A percentile compares a stretch with the other conserved stretches of the same genome.
Conservation (phyloP, 2,329 filamentous ascomycete species). For the Cladorrhinum sp. region DNA sequence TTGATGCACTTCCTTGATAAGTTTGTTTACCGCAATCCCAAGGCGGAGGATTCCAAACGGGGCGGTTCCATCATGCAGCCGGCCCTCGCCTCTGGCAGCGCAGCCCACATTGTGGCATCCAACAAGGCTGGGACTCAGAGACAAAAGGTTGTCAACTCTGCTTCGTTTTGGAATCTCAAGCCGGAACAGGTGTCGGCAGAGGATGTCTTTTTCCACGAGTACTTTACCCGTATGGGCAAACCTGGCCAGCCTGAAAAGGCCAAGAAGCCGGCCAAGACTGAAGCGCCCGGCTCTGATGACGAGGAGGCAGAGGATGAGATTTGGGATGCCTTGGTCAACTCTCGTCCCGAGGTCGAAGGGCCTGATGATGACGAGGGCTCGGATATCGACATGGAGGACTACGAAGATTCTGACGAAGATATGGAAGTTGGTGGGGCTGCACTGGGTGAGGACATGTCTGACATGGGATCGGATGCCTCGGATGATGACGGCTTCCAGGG, state of each 20-base stretch:
- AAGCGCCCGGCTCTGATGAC: constrained; percentile 56
- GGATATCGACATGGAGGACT: constrained; percentile 47
- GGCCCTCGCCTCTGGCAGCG: constrained; percentile 52
- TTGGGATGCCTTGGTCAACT: constrained; percentile 36
- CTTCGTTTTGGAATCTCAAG: constrained; percentile 89
- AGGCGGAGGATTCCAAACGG: constrained; percentile 63
- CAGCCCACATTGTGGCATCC: constrained; percentile 55
- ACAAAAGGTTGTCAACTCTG: constrained; percentile 66
- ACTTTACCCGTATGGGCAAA: constrained; percentile 77
- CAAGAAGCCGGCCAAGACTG: constrained; percentile 65
- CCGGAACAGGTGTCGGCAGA: constrained; percentile 83
- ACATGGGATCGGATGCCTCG: constrained; percentile 34
- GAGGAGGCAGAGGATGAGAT: constrained; percentile 37
- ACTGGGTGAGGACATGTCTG: constrained; percentile 41
- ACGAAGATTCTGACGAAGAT: constrained; percentile 44
- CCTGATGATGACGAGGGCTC: constrained; percentile 49
- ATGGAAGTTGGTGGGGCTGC: constrained; percentile 30
- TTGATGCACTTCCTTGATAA: constrained; percentile 95
- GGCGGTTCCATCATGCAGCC: constrained; percentile 97
- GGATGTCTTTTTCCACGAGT: constrained; percentile 97
- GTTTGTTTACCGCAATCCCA: constrained; percentile 96
- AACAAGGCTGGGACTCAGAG: constrained; percentile 44
- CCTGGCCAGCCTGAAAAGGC: constrained; percentile 52
- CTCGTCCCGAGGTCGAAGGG: constrained; percentile 39
- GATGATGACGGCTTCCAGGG: constrained; percentile 38